A percentile compares a stretch with the other conserved stretches of the same genome.
phyloP scores from a whole-genome alignment of 495 filamentous ascomycete genomes.

The Cenococcum geophilum region DNA sequence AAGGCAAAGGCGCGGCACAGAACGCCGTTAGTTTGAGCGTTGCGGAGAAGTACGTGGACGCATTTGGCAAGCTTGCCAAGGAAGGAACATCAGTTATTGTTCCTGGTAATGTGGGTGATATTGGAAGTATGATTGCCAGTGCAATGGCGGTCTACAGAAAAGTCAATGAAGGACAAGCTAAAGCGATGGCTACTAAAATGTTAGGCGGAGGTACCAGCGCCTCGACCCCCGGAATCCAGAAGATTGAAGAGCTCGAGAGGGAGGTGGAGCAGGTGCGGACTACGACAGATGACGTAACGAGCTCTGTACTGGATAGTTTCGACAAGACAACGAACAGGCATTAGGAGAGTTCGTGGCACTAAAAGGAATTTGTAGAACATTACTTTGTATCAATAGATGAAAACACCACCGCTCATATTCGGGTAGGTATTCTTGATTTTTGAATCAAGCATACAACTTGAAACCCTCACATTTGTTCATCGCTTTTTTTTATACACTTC shows the following conservation, averaged over 20 bases:
- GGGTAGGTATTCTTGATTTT: conserved; percentile 9
- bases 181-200: conserved; percentile 52
- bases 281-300: neutral
- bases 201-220: neutral
- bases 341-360: neutral
- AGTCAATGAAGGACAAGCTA: conserved; percentile 77
- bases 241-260: conserved; percentile 26
- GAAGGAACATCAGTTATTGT: conserved; percentile 93
- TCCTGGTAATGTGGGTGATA: conserved; percentile 95
- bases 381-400: neutral
- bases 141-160: conserved; percentile 95
- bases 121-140: conserved; percentile 93
- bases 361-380: neutral
- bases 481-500: no score
- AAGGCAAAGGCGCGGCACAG: conserved; percentile 68
- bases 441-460: neutral
- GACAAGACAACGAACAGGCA: conserved; percentile 11
- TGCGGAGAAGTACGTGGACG: conserved; percentile 97
- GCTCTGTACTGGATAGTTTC: conserved; percentile 16
- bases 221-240: conserved; percentile 15
- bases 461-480: neutral
- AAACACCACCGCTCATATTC: neutral
- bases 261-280: conserved; percentile 19
- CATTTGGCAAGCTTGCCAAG: conserved; percentile 83
- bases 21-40: conserved; percentile 77